Percentiles rank a stretch among this genome's conserved stretches.
Evolutionary conservation across 805 yeast species (phyloP).

Genomic region (Metschnikowia chrysomelidarum): DNA sequence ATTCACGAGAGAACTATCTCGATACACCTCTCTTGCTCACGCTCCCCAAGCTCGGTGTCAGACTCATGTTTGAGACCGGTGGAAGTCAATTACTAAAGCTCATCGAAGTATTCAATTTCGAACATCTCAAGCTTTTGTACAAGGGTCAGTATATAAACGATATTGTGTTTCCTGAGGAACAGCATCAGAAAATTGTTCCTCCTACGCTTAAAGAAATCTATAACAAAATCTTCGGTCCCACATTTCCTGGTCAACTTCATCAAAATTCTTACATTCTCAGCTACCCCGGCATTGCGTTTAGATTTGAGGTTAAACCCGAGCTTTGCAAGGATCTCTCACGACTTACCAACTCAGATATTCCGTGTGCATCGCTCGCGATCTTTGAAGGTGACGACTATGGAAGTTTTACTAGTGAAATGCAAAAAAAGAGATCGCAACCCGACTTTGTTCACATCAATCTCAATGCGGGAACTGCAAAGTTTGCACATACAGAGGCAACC

Average conservation of each 20-base stretch:
- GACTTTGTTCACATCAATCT: constrained; percentile 18
- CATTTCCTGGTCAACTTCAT: constrained; percentile 50
- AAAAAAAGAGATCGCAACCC: neutral
- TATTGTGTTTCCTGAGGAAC: constrained; percentile 19
- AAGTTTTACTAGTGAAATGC: constrained; percentile 18
- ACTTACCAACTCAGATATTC: constrained; percentile 31
- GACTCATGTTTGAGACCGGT: constrained; percentile 28
- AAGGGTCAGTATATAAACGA: constrained; percentile 34
- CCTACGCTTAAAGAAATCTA: constrained; percentile 45
- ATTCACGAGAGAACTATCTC: constrained; percentile 29
- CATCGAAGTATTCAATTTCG: constrained; percentile 29
- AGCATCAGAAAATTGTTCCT: constrained; percentile 13
- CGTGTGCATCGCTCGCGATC: constrained; percentile 39
- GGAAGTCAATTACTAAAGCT: constrained; percentile 26
- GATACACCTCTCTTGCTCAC: constrained; percentile 33
- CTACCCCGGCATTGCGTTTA: constrained; percentile 57
- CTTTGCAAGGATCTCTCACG: constrained; percentile 23
- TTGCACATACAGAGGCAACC: constrained; percentile 3
- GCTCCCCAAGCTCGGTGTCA: constrained; percentile 23
- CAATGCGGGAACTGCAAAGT: constrained; percentile 21
- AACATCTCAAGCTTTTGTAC: constrained; percentile 25
- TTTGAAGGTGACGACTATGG: constrained; percentile 40
- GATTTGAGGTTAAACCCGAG: constrained; percentile 32
- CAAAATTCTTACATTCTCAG: constrained; percentile 42
- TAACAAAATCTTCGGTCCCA: constrained; percentile 60